Percentiles rank a stretch among this genome's conserved stretches.
Conservation (phyloP, 2,329 filamentous ascomycete genomes). For the Aspergillus brunneoviolaceus region DNA sequence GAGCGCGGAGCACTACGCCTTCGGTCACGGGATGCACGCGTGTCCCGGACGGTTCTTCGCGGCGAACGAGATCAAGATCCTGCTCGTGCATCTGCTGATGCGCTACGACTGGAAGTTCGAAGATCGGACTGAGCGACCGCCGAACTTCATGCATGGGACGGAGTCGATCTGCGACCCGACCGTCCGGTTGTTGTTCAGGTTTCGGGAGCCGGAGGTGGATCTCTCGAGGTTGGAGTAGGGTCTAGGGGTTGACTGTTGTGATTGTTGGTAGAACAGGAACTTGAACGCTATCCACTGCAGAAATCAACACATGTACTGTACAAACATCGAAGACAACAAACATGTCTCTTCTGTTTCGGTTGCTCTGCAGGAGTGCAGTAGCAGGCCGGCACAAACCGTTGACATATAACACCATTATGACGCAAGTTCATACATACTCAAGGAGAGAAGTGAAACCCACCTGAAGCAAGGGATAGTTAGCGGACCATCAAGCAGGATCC, state of each 20-base stretch:
- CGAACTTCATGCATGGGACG: conserved; percentile 48
- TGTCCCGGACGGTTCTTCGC: conserved; percentile 59
- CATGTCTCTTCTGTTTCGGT: too few relatives aligned
- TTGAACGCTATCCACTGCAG: too few relatives aligned
- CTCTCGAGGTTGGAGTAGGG: conserved; percentile 10
- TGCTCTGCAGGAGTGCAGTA: too few relatives aligned
- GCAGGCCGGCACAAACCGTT: too few relatives aligned
- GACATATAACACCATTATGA: too few relatives aligned
- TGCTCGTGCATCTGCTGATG: conserved; percentile 51
- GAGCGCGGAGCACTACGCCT: conserved; percentile 30
- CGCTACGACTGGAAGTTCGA: conserved; percentile 54
- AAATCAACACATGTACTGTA: too few relatives aligned
- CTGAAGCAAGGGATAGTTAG: neutral
- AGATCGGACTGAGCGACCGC: conserved; percentile 39
- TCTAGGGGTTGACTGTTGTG: neutral
- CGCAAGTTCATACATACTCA: neutral
- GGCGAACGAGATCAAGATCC: conserved; percentile 56
- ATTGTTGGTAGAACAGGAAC: too few relatives aligned
- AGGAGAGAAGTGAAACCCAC: neutral
- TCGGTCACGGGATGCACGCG: conserved; percentile 39
- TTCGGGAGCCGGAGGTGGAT: conserved; percentile 27
- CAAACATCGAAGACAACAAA: too few relatives aligned
- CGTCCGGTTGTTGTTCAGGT: conserved; percentile 28
- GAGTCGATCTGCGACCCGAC: conserved; percentile 39
- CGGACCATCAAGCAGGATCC: neutral